Base-by-base conservation (phyloP, 768 basidiomycete species). In the Termitomyces sp. region DNA sequence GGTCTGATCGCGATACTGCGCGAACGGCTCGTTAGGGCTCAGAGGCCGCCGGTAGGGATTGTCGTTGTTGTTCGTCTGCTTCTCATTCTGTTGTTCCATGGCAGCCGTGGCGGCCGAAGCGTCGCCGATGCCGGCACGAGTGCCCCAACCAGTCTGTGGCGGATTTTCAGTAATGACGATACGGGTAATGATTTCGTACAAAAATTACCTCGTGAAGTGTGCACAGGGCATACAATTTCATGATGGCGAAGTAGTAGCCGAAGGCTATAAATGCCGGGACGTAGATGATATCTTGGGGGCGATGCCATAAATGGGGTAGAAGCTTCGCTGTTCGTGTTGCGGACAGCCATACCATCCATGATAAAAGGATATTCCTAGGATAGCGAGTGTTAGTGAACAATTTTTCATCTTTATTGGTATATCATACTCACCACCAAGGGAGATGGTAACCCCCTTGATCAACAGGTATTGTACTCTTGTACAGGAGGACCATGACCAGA, bases 161-260 rank as follows among this genome's bases (percentile, higher is more conserved):
- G 30, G 30, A 6, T 19, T 16, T 7, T 30, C 19, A 40, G 14
- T 27, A 1, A 37, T 37, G 3, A 27, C 17, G 23, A 58, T 21
- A 59, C 14, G 19, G 9, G 28, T 8, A 17, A n/a, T 16, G 3
- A 10, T 40, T 5, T 17, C 10, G 17, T 11, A 32, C 3, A 17
- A 25, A 48, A 21, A 41, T 40, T 53, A 87, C 86, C 79, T 95
- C 91, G 73, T 96, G 94, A 55, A 95, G 78, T 52, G 93, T 96
- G 68, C 84, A 86, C 43, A 94, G 76, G 32, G 93, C 93, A 70
- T 96, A 96, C 44, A 96, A 61, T 73, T 95, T 96, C 93, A 98
- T 96, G 64, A 96, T 74, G 17, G 92, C 87, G 66, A 96, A 96
- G 73, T 95, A 95, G 68, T 96, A 96, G 25, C 93, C 93, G 67